Evolutionary conservation across 805 yeast genomes (phyloP).

Genomic region (Metschnikowia reukaufii): DNA sequence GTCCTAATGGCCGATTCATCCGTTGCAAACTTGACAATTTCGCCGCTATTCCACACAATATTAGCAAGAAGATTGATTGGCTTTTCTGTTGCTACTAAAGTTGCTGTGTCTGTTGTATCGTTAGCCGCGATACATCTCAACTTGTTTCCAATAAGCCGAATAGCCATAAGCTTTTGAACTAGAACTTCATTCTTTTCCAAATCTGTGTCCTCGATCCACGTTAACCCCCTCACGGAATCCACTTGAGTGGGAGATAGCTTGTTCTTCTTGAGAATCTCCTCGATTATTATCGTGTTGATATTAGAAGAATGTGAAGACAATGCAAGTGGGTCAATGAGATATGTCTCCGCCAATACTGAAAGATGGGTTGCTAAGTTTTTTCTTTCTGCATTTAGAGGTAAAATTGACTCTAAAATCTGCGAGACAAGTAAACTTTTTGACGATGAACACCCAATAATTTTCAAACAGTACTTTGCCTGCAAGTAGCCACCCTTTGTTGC

Average conservation of each 20-base stretch:
- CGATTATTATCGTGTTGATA: conserved; percentile 58
- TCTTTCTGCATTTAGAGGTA: conserved; percentile 49
- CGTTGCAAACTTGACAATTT: conserved; percentile 51
- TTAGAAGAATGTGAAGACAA: conserved; percentile 56
- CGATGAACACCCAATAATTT: conserved; percentile 51
- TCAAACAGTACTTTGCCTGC: conserved; percentile 66
- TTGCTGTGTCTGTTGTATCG: conserved; percentile 17
- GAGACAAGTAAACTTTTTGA: conserved; percentile 41
- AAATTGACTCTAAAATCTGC: conserved; percentile 40
- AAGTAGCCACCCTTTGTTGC: conserved; percentile 53
- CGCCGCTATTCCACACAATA: conserved; percentile 75
- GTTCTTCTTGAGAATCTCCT: conserved; percentile 60
- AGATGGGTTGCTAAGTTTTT: conserved; percentile 53
- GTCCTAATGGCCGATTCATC: conserved; percentile 51
- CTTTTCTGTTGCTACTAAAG: conserved; percentile 30
- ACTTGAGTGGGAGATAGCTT: conserved; percentile 26
- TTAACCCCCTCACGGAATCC: conserved; percentile 25
- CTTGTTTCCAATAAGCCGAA: conserved; percentile 61
- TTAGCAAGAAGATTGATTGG: conserved; percentile 62
- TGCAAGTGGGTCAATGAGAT: conserved; percentile 46
- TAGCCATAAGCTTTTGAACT: conserved; percentile 49
- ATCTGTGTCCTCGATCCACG: conserved; percentile 50
- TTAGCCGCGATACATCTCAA: conserved; percentile 43
- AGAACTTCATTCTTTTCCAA: conserved; percentile 33
- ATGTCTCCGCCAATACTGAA: conserved; percentile 59